Evolutionary conservation across 305 asterid species (phyloP).

Genomic region (Fraxinus floribunda): DNA sequence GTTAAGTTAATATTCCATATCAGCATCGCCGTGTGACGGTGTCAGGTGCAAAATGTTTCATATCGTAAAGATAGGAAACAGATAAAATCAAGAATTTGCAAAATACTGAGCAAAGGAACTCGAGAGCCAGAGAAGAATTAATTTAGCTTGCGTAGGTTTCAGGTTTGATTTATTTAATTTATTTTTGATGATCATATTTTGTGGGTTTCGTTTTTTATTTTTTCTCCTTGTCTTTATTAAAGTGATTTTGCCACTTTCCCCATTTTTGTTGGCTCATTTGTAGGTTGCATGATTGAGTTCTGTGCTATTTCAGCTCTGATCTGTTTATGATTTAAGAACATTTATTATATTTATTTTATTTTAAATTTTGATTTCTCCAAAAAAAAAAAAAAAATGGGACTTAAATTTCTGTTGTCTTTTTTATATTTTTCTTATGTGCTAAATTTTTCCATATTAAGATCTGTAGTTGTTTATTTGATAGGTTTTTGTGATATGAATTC

Average conservation of each 20-base stretch:
- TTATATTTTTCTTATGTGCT: not conserved
- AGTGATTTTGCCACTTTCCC: not conserved
- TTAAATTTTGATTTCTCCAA: not conserved
- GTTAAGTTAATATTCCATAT: too few species aligned
- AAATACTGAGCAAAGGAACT: not conserved
- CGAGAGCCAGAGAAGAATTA: not conserved
- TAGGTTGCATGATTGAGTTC: not conserved
- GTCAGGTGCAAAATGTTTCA: not conserved
- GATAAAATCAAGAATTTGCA: not conserved
- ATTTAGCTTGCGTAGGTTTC: not conserved
- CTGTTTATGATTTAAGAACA: not conserved
- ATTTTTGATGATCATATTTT: not conserved
- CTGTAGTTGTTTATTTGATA: not conserved
- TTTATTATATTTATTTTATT: not conserved
- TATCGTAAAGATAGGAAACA: not conserved
- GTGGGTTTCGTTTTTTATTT: not conserved
- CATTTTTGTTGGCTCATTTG: not conserved
- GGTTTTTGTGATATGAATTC: not conserved
- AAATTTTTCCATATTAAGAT: not conserved
- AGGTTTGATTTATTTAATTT: not conserved
- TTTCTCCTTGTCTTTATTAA: not conserved
- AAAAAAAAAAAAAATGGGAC: not conserved
- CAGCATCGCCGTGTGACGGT: too few species aligned
- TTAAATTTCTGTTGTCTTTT: not conserved
- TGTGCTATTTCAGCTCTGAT: not conserved